Base-by-base conservation (phyloP, 208 protist genomes). In the Angomonas ambiguus region DNA sequence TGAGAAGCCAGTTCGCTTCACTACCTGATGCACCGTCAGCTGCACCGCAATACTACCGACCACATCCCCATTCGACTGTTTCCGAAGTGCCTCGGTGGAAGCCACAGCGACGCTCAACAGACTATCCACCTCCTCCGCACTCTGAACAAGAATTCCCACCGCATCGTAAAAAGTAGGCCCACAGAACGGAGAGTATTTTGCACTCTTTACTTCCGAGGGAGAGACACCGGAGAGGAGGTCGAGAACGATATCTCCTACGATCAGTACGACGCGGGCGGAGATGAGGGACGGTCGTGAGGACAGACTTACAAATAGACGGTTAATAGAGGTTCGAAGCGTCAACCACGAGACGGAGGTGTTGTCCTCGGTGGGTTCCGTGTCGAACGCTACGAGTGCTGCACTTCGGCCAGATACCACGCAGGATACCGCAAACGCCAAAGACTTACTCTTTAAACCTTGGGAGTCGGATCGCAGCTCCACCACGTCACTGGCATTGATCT, bases 161-260 rank as follows among this genome's bases (percentile, higher is more conserved):
- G 70, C 67, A 27, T 78, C 69, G 1, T 62, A 68, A 0, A 56
- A 51, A 1, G 57, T 34, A 8, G 77, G 77, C 25, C 77, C 77
- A 41, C 73, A 83, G 51, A 83, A 67, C 0, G 77, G 77, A 13
- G 77, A 83, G 55, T 71, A 68, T 41, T 77, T 71, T 48, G 79
- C 16, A 48, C 63, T n/a, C 55, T 65, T 35, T 24, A 10, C 42
- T 58, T 60, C 2, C 67, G 59, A 16, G 57, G 57, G 24, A 58
- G 45, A 8, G n/a, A 33, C 3, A 60, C 72, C 57, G 4, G 58
- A 62, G 4, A 82, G 71, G 28, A 82, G 57, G 34, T 82, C 76
- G 0, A 64, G 51, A 51, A 79, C 51, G 27, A 49, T 48, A 38
- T 76, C 34, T 20, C 60, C 41, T 16, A 22, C 24, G 0, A 83